These are phyloP conservation scores for Allium cepa DNA, from an alignment of 106 monocot genomes.

Conservation along the genomic window DNA sequence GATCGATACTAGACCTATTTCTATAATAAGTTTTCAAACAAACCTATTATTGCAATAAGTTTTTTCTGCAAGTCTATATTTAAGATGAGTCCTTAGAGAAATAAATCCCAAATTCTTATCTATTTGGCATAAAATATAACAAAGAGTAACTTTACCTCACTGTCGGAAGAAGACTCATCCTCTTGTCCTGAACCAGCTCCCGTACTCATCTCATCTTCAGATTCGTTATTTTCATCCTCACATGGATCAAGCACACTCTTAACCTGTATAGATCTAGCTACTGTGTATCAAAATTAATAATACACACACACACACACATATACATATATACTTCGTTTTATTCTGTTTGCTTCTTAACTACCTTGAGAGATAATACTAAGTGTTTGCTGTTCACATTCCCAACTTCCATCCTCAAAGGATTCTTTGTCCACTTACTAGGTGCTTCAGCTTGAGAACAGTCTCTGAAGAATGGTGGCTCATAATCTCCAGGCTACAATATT, in stretches of 20 bases:
- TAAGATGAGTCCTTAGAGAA: not conserved
- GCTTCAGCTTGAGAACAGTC: slow-evolving; percentile 71
- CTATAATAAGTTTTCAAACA: not conserved
- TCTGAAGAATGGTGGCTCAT: slow-evolving; percentile 96
- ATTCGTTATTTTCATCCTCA: slow-evolving; percentile 80
- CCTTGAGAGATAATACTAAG: slow-evolving; percentile 88
- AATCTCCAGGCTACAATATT: slow-evolving; percentile 78
- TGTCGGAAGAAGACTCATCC: slow-evolving; percentile 60
- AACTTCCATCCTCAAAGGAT: slow-evolving; percentile 86
- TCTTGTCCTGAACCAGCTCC: slow-evolving; percentile 58
- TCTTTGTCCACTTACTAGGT: slow-evolving; percentile 63
- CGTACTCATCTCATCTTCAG: slow-evolving; percentile 53
- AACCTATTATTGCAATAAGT: not conserved
- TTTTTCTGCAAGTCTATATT: not conserved
- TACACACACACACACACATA: too few species aligned
- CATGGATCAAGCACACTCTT: slow-evolving; percentile 98
- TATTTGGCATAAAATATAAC: too few species aligned
- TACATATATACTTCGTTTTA: not conserved
- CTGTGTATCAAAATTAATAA: not conserved
- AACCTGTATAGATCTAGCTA: slow-evolving; percentile 43
- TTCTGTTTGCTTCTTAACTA: slow-evolving; percentile 8
- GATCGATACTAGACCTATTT: too few species aligned
- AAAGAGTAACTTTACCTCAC: slow-evolving; percentile 43
- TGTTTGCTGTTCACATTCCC: slow-evolving; percentile 98
- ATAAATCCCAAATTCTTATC: not conserved